Evolutionary conservation across 495 filamentous ascomycete species (phyloP).

Genomic region (Diplogelasinospora grovesii): DNA sequence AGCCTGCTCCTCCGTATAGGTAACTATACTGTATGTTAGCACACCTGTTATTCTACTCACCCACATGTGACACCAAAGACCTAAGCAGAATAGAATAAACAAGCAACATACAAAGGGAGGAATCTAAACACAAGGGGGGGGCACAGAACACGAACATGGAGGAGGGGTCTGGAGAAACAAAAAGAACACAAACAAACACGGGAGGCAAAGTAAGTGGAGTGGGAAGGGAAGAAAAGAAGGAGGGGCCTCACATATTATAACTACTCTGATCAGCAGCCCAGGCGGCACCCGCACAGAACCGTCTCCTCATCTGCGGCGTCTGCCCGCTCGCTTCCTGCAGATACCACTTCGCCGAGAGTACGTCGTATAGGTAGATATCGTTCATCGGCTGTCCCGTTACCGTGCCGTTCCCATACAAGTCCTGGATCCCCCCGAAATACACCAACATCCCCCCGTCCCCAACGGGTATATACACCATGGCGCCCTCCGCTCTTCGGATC

Average conservation of each 20-base stretch:
- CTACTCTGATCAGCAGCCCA: conserved; percentile 49
- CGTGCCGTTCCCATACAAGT: conserved; percentile 23
- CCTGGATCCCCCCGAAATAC: conserved; percentile 45
- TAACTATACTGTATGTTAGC: conserved; percentile 33
- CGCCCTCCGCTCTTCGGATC: conserved; percentile 35
- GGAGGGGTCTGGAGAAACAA: too few species aligned
- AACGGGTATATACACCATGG: conserved; percentile 44
- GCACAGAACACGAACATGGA: too few species aligned
- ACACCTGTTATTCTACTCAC: background rate
- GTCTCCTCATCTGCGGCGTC: conserved; percentile 37
- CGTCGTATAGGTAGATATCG: conserved; percentile 47
- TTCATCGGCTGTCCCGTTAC: conserved; percentile 25
- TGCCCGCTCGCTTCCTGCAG: conserved; percentile 41
- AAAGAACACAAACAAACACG: too few species aligned
- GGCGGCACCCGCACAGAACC: conserved; percentile 49
- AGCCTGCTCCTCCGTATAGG: conserved; percentile 44
- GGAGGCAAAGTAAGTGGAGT: background rate
- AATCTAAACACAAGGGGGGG: too few species aligned
- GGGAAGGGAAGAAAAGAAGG: background rate
- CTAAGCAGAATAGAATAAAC: background rate
- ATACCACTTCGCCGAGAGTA: conserved; percentile 48
- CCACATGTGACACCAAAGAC: background rate
- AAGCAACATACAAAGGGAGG: too few species aligned
- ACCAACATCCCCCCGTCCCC: conserved; percentile 47
- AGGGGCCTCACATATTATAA: conserved; percentile 51